Base-by-base conservation (phyloP, 345 rosid genomes). In the Firmiana major region DNA sequence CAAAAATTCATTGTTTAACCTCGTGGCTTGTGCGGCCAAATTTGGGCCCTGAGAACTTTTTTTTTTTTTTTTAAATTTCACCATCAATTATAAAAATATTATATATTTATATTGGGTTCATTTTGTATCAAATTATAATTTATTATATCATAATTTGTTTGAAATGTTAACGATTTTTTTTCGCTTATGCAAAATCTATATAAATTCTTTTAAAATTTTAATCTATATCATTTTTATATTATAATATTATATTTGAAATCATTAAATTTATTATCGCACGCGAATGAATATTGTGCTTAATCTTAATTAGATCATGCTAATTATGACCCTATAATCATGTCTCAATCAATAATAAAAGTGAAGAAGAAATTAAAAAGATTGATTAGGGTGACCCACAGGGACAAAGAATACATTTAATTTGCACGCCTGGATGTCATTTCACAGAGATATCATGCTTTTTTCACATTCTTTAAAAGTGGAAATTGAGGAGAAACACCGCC, bases 361-460 rank as follows among this genome's bases (percentile, higher is more conserved):
- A 3, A 7, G 38, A 60, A 26, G 73, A 46, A 21, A 31, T 31
- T 31, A 31, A 31, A 7, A 69, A 26, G 40, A 12, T 69, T 3
- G 40, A 46, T 69, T 69, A 69, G 73, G 73, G 73, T 68, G 55
- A 45, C 24, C 60, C 51, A 66, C 15, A 28, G 57, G 17, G 40
- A 74, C 31, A 55, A 40, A 40, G 49, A 57, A 55, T 55, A 74
- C 11, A 17, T 73, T 34, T 42, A 19, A 69, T 36, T 26, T 46
- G 82, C 84, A 78, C 79, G 82, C 86, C 78, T 31, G 55, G 66
- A 67, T 51, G 76, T 83, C 84, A 51, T 66, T 76, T 83, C 81
- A 48, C 19, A 55, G 17, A 9, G 45, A 63, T 63, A 75, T n/a
- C 78, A 79, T 75, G 31, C 19, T 15, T 42, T 59, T 71, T 13